Base-by-base conservation (phyloP, 768 basidiomycete genomes). In the Wakefieldia striispora region DNA sequence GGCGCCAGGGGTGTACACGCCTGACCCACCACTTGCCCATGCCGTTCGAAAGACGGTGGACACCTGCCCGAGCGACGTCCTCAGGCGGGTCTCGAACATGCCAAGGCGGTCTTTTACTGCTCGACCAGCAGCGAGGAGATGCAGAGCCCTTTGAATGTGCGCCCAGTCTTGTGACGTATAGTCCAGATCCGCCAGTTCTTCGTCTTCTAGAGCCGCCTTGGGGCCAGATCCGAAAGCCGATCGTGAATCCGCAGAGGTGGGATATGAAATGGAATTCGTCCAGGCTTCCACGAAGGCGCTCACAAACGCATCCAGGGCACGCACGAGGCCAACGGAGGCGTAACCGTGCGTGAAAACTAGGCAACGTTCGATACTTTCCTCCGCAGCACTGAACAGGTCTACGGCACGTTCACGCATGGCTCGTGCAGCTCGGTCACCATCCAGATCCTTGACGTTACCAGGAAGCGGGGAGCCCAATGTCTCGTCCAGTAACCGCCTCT, bases 131-230 rank as follows among this genome's bases (percentile, higher is more conserved):
- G 88, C 83, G 35, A 97, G 79, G 34, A 95, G 76, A 62, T 92
- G 91, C 13, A 97, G 69, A 2, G 83, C 83, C 11, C 82, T 69
- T 66, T 97, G 95, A 49, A 97, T 92, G 24, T 82, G 76, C 2
- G 82, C 78, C 91, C 93, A 97, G 67, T 98, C 95, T 49, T 91
- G 83, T 4, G 84, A 72, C 2, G 88, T 85, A 61, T 97, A 97
- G 69, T 98, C 91, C 52, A 91, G 69, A 61, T 87, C 87, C 0
- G 82, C 81, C 31, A 94, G 73, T 43, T 92, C 91, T 46, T 79
- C 79, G 27, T 73, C 78, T 3, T 65, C 64, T 14, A 47, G 37
- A 12, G 61, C 45, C 0, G 76, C 70, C 19, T 50, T 51, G 2
- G 65, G 57, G 6, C 59, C 46, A 1, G 80, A 70, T 45, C 66